Evolutionary conservation across 768 basidiomycete genomes (phyloP), one percentile per base, ranked within the genome.

Genomic region (Psilocybe sp.): DNA sequence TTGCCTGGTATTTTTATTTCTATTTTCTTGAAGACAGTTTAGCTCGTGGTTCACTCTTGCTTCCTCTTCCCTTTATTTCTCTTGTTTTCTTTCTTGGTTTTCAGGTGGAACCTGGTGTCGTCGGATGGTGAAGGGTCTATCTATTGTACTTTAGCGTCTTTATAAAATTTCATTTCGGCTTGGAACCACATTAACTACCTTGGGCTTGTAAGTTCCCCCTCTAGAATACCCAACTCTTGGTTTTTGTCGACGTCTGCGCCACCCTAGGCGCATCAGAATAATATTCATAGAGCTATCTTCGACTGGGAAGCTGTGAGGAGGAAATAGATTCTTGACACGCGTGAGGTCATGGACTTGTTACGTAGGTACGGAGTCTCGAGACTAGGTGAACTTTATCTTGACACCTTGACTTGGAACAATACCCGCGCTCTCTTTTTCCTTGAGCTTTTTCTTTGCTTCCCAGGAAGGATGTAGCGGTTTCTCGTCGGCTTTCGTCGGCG

Each of bases 401-500:
- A 84, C 94, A 19, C 92, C 90, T 66, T 85, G 83, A 40, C 84
- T 75, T 38, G 83, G 79, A 9, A 83, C 66, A 34, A 87, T 85
- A 6, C 72, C 72, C n/a, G 71, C 74, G 56, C 74, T 79, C 56
- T 81, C 74, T 69, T 80, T 83, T 70, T 87, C 82, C 69, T 88
- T 92, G 51, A 85, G 66, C 65, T 82, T 85, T 67, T 77, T 79
- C 71, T 95, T 98, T 5, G 97, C 97, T 66, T 91, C 91, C 96
- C 97, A 99, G 12, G 92, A 96, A 2, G 97, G 96, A 69, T 99
- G 97, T 48, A 97, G 56, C 28, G 80, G 74, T 52, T 64, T 61
- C 16, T 67, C 63, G 63, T 75, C 53, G 50, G 18, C 39, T 39
- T 46, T 54, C 40, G 23, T 31, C 45, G 47, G 53, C 44, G 54